Evolutionary conservation across 768 basidiomycete species (phyloP).

Genomic region (Termitomyces sp.): DNA sequence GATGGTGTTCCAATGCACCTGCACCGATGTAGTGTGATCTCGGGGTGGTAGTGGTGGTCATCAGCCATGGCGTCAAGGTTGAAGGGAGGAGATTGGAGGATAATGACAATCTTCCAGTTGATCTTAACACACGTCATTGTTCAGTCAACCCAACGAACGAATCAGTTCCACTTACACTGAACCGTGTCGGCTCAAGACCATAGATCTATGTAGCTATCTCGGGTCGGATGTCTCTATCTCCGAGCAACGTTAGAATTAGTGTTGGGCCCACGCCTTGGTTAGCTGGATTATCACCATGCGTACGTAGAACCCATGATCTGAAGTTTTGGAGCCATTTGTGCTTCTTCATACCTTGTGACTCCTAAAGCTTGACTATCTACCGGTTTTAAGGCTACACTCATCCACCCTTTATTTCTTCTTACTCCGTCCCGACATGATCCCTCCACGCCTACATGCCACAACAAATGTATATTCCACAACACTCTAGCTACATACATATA

Average conservation of each 20-base stretch:
- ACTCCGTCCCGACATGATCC: no score
- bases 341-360: neutral
- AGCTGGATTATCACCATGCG: neutral
- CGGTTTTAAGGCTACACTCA: neutral
- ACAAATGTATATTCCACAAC: no score
- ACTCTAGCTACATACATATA: no score
- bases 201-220: neutral
- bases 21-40: constrained; percentile 1
- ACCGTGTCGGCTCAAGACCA: neutral
- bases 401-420: no score
- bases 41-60: neutral
- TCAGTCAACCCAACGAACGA: neutral
- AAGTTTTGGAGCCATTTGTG: neutral
- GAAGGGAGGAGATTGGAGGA: neutral
- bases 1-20: constrained; percentile 15
- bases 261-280: neutral
- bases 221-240: neutral
- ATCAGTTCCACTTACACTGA: neutral
- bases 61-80: neutral
- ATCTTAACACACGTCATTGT: neutral
- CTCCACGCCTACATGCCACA: no score
- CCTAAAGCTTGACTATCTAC: neutral
- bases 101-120: neutral
- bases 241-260: neutral
- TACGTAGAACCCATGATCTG: neutral